Evolutionary conservation across 345 rosid genomes (phyloP).

Genomic region (Geranium rotundifolium): DNA sequence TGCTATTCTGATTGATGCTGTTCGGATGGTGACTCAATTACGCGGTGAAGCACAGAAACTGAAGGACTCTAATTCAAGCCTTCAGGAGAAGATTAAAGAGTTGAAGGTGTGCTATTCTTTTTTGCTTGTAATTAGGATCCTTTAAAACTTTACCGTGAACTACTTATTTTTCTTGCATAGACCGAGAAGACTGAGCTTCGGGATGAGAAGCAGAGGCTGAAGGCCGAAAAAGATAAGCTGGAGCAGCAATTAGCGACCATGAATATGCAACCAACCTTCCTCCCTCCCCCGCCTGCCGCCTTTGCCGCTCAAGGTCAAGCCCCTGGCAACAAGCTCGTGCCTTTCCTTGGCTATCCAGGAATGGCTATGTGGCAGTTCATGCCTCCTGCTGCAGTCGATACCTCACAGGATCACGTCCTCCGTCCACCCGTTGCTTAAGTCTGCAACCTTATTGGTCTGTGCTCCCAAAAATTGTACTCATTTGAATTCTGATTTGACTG

Average conservation of each 20-base stretch:
- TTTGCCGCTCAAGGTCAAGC: constrained; percentile 46
- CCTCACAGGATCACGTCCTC: constrained; percentile 94
- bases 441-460: constrained; percentile 5
- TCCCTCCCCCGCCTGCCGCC: constrained; percentile 53
- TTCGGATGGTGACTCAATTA: constrained; percentile 70
- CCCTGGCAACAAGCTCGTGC: constrained; percentile 81
- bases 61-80: constrained; percentile 74
- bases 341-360: constrained; percentile 83
- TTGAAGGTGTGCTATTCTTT: constrained; percentile 36
- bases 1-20: constrained; percentile 70
- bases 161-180: constrained; percentile 14
- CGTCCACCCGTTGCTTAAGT: constrained; percentile 80
- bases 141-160: no score
- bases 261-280: constrained; percentile 56
- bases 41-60: constrained; percentile 65
- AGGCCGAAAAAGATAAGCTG: constrained; percentile 55
- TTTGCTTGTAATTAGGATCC: no score
- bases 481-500: constrained; percentile 28
- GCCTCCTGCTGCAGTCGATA: constrained; percentile 92
- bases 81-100: constrained; percentile 73
- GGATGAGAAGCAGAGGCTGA: constrained; percentile 56
- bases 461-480: constrained; percentile 21
- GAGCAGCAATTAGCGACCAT: constrained; percentile 57
- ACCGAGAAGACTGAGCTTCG: constrained; percentile 81
- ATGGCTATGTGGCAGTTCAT: constrained; percentile 98